Evolutionary conservation across 2,329 filamentous ascomycete species (phyloP), one percentile per base, ranked within the genome.

Genomic region (Xylariaceae sp.): DNA sequence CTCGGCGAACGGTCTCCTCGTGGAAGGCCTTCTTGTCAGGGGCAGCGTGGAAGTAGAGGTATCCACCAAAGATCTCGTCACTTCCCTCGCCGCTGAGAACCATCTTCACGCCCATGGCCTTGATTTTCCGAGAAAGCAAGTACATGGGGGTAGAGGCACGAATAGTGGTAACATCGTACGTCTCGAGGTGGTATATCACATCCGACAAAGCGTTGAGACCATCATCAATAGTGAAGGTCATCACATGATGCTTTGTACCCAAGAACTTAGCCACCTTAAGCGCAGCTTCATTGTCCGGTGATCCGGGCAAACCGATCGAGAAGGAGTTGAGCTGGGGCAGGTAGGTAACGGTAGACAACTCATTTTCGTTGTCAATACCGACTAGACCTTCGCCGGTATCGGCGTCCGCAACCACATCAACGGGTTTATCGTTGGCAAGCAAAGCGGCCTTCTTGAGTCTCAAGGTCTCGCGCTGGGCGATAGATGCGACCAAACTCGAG

Each of bases 91-190:
- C 94, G 67, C 88, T 95, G 59, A 99, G 81, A 54, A 99, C 94
- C 94, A 99, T 99, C 84, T 99, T 99, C 70, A 99, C 89, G 61
- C 94, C 94, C 86, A 96, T 92, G 37, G 91, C 94, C 81, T 99
- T 99, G 80, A 99, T 99, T 80, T 99, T 99, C 71, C 95, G 86
- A 59, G 90, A 94, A 47, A 99, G 82, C 60, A 99, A 79, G 77
- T 96, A 99, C 94, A 99, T 99, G 62, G 94, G 94, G 8, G 94
- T 99, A 8, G 92, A 97, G 53, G 94, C 94, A 70, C 94, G 91
- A 70, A 99, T 97, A 2, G 94, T 99, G 51, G 94, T 99, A 30
- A 99, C 94, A 71, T 99, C 94, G 76, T 94, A 99, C 11, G 90
- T 90, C 78, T 99, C 94, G 58, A 99, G 84, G 75, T 99, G 94